Conservation (phyloP, 306 rosid species). For the Begonia masoniana region DNA sequence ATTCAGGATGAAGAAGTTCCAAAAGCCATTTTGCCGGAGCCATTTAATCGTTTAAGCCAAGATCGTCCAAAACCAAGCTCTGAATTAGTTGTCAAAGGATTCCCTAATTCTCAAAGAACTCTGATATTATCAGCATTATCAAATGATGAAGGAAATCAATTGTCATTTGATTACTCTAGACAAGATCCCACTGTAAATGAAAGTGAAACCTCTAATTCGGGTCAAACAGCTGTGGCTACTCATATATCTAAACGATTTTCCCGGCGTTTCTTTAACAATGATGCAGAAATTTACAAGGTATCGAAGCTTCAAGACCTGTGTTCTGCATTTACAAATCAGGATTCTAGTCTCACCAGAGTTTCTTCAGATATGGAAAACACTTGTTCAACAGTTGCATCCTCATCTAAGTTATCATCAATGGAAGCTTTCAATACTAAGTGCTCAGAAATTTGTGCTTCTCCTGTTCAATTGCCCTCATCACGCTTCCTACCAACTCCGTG, state of each 20-base stretch:
- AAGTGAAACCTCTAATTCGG: too few species aligned
- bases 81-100: constrained; percentile 6
- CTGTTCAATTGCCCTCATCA: constrained; percentile 4
- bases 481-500: constrained; percentile 29
- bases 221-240: constrained; percentile 27
- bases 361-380: constrained; percentile 5
- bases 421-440: constrained; percentile 4
- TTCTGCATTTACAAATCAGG: constrained; percentile 12
- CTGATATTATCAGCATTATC: constrained; percentile 12
- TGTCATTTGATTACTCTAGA: constrained; percentile 4
- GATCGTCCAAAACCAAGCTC: constrained; percentile 8
- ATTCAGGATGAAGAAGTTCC: constrained; percentile 66
- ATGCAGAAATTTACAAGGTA: constrained; percentile 7
- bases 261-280: constrained; percentile 26
- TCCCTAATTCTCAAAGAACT: constrained; percentile 9
- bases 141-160: constrained; percentile 6
- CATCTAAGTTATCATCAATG: constrained; percentile 13
- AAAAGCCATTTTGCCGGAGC: constrained; percentile 50
- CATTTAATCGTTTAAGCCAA: constrained; percentile 31
- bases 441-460: constrained; percentile 10
- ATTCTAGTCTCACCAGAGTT: constrained; percentile 9
- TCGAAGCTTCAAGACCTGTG: not conserved
- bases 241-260: constrained; percentile 36
- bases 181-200: constrained; percentile 1
- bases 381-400: constrained; percentile 13